These are phyloP conservation scores for Thraustotheca clavata DNA, from an alignment of 352 stramenopile genomes.

Conservation along the genomic window DNA sequence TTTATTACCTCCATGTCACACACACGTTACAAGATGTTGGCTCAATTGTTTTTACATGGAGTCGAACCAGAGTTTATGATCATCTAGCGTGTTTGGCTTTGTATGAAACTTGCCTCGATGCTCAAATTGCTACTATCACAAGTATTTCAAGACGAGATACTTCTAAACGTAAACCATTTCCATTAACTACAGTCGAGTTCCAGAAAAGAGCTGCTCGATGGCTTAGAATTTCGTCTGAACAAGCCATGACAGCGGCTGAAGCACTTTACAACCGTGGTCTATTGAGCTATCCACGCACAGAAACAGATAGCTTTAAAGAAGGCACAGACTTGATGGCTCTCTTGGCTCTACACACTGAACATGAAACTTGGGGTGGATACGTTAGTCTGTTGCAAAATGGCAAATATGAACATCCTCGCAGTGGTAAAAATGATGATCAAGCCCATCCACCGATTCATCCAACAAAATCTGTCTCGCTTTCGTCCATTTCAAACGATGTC, in stretches of 20 bases:
- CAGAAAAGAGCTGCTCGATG: slow-evolving; percentile 95
- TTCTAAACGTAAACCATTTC: slow-evolving; percentile 94
- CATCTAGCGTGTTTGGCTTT: slow-evolving; percentile 87
- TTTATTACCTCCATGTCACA: slow-evolving; percentile 93
- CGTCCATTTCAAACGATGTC: slow-evolving; percentile 59
- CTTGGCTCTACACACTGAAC: slow-evolving; percentile 57
- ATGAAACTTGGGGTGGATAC: slow-evolving; percentile 73
- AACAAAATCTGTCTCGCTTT: slow-evolving; percentile 87
- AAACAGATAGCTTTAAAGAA: slow-evolving; percentile 98
- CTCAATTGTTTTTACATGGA: slow-evolving; percentile 93
- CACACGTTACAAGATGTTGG: slow-evolving; percentile 34
- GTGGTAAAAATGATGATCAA: slow-evolving; percentile 93
- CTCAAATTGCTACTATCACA: slow-evolving; percentile 50
- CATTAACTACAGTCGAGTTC: slow-evolving; percentile 97
- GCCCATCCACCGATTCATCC: slow-evolving; percentile 98
- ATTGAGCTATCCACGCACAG: slow-evolving; percentile 98
- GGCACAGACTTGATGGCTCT: slow-evolving; percentile 84
- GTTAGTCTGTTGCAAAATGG: slow-evolving; percentile 51
- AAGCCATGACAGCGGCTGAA: slow-evolving; percentile 94
- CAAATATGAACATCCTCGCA: slow-evolving; percentile 79
- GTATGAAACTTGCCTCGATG: slow-evolving; percentile 77
- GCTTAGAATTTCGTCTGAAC: slow-evolving; percentile 93
- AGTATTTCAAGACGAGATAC: slow-evolving; percentile 62
- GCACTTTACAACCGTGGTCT: slow-evolving; percentile 97
- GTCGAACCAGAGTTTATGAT: slow-evolving; percentile 93